Conservation (phyloP, 805 yeast species). For the Metschnikowia sp. region DNA sequence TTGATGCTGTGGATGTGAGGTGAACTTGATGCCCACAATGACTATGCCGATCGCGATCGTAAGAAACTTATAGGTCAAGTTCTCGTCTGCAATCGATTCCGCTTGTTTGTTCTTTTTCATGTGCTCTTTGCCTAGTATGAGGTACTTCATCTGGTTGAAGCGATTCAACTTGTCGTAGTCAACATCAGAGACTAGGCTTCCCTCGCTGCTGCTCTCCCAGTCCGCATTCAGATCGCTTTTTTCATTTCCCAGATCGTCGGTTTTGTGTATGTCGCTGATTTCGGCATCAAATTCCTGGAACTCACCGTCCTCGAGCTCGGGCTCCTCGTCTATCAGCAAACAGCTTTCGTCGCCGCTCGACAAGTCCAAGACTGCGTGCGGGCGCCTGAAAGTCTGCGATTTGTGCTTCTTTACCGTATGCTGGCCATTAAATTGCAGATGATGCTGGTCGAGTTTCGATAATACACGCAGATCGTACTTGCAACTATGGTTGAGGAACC, state of each 20-base stretch:
- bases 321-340: slow-evolving; percentile 11
- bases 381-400: slow-evolving; percentile 30
- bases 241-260: not conserved
- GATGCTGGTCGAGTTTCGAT: slow-evolving; percentile 8
- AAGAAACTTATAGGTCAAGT: slow-evolving; percentile 39
- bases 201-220: slow-evolving; percentile 14
- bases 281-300: not conserved
- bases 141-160: slow-evolving; percentile 33
- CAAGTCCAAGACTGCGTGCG: slow-evolving; percentile 1
- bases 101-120: slow-evolving; percentile 16
- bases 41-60: slow-evolving; percentile 42
- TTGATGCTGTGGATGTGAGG: slow-evolving; percentile 21
- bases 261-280: slow-evolving; percentile 12
- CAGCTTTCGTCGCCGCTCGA: slow-evolving; percentile 10
- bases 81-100: slow-evolving; percentile 35
- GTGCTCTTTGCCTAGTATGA: slow-evolving; percentile 29
- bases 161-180: slow-evolving; percentile 26
- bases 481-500: slow-evolving; percentile 11
- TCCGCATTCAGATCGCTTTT: slow-evolving; percentile 14
- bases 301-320: slow-evolving; percentile 9
- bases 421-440: slow-evolving; percentile 11
- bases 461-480: slow-evolving; percentile 13
- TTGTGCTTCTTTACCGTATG: slow-evolving; percentile 31
- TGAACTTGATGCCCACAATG: slow-evolving; percentile 37
- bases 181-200: slow-evolving; percentile 14